Base-by-base conservation (phyloP, 805 yeast species). In the Yarrowia sp. region DNA sequence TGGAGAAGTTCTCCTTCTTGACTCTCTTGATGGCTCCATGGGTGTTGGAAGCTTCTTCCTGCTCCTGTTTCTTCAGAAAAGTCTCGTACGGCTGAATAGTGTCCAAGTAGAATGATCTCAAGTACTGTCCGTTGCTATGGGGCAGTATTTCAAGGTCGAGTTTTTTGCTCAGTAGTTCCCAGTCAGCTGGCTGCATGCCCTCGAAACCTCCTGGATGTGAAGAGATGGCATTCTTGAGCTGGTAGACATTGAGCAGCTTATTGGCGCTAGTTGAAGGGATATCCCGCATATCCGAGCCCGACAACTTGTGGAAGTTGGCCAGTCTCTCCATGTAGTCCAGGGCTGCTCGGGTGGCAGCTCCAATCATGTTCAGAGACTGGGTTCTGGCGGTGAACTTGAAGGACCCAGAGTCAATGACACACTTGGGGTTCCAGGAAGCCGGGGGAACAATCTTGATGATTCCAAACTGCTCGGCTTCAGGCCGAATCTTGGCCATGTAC, bases 371-470 rank as follows among this genome's bases (percentile, higher is more conserved):
- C 36, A 79, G 71, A 40, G 72, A 74, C 70, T 79, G 81, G 43
- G 75, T 74, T 40, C 82, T 70, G 35, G 80, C 74, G 22, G 72
- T 72, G 71, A 78, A 78, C 67, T 70, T 71, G 70, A 78, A 78
- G 40, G 69, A 70, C 66, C 78, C 77, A 3, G 75, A 70, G 69
- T 78, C 79, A 5, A 79, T 69, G 35, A 74, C 72, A 56, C 79
- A 77, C 56, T 69, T 70, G 9, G 82, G 88, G 19, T 78, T 75
- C 80, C 85, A 85, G 1, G 72, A 73, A 0, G 70, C 70, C 0
- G 94, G 93, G 5, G 96, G 88, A 8, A 84, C 80, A 2, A 93
- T 75, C 74, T 92, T 93, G 53, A 92, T 78, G 74, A 95, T 92
- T 0, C 97, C 97, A 75, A 83, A 86, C 38, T 79, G 75, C 41